Conservation (phyloP, 169 alveolate genomes). For the Amoebophrya sp. region DNA sequence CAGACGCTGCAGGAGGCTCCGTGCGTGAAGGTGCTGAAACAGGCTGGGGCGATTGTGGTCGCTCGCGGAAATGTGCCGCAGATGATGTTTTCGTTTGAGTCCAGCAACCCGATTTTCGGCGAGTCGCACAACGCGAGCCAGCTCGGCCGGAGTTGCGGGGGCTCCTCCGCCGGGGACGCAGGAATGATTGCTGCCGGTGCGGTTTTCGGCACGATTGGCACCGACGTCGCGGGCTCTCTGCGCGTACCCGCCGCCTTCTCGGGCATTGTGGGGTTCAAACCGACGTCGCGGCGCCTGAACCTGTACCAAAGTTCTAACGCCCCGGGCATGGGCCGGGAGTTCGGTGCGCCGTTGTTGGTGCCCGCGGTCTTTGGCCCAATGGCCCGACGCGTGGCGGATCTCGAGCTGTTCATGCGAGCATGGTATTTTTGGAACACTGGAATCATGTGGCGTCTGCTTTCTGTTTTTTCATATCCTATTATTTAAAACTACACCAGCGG, state of each 20-base stretch:
- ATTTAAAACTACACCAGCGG: too few relatives aligned
- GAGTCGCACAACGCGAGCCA: background rate
- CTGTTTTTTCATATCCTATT: too few relatives aligned
- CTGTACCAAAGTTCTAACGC: background rate
- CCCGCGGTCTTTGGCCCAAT: background rate
- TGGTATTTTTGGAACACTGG: too few relatives aligned
- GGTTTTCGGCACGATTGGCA: background rate
- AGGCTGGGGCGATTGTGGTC: background rate
- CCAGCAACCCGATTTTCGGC: background rate
- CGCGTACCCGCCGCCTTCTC: background rate
- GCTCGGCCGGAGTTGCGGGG: background rate
- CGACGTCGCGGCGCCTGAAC: background rate
- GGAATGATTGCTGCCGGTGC: background rate
- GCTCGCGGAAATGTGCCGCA: background rate
- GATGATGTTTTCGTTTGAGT: background rate
- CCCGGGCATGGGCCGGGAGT: background rate
- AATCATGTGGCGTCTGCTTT: too few relatives aligned
- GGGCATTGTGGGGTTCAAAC: background rate
- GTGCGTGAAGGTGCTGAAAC: background rate
- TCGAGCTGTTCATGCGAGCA: background rate
- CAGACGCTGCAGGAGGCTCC: background rate
- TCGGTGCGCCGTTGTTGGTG: background rate
- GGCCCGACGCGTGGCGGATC: background rate
- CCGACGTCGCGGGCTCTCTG: background rate
- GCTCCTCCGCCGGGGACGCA: background rate